Evolutionary conservation across 768 basidiomycete genomes (phyloP).

Genomic region (Mycena rosella): DNA sequence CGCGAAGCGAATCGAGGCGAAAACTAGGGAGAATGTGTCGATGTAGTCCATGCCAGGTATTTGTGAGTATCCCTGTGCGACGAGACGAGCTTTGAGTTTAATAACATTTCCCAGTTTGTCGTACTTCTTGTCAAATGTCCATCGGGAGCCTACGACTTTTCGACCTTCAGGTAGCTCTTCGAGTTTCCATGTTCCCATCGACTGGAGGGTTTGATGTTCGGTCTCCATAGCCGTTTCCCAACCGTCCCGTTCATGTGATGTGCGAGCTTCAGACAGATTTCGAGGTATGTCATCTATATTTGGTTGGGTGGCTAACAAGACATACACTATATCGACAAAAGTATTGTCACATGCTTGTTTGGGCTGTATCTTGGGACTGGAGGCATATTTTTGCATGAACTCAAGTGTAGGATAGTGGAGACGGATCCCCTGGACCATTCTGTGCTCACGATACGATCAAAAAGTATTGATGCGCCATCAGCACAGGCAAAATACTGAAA

Average conservation of each 20-base stretch:
- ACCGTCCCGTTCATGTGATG: background rate
- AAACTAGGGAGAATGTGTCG: background rate
- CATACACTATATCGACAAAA: too few species aligned
- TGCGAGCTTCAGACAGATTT: background rate
- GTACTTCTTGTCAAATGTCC: background rate
- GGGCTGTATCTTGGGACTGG: too few species aligned
- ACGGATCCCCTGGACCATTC: too few species aligned
- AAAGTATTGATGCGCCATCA: too few species aligned
- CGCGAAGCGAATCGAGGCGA: background rate
- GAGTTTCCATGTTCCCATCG: slow-evolving; percentile 5
- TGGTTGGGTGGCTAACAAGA: background rate
- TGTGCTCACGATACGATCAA: too few species aligned
- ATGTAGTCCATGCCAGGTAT: background rate
- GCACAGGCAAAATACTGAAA: too few species aligned
- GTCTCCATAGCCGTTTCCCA: slow-evolving; percentile 1
- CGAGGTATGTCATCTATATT: slow-evolving; percentile 5
- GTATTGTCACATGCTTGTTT: too few species aligned
- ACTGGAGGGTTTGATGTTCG: background rate
- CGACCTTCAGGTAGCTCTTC: slow-evolving; percentile 1
- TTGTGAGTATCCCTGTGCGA: slow-evolving; percentile 5
- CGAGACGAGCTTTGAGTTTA: too few species aligned
- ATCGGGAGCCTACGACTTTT: slow-evolving; percentile 6
- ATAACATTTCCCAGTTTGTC: slow-evolving; percentile 4
- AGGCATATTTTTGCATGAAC: too few species aligned
- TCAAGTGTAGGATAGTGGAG: too few species aligned